These are phyloP conservation scores for Ophiobolus disseminans DNA, from an alignment of 2,329 filamentous ascomycete species.

Conservation along the genomic window DNA sequence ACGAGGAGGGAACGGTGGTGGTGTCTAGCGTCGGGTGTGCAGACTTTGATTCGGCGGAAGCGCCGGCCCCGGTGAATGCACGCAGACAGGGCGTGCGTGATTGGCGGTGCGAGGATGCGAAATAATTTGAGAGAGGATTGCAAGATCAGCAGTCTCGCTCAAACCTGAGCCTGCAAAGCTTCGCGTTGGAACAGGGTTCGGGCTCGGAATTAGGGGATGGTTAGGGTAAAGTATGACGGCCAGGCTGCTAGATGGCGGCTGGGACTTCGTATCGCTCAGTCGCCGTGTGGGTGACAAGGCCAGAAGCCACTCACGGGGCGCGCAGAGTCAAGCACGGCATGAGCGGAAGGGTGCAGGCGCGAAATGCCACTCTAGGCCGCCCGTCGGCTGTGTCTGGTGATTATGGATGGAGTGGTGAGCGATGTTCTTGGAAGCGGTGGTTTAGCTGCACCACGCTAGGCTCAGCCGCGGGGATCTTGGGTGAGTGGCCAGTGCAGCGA, in stretches of 20 bases:
- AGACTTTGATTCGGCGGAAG: conserved; percentile 34
- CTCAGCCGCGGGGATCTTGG: too few species aligned
- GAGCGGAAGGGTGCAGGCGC: conserved; percentile 33
- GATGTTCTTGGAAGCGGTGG: too few species aligned
- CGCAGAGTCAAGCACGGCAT: conserved; percentile 40
- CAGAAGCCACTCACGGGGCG: conserved; percentile 12
- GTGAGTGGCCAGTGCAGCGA: too few species aligned
- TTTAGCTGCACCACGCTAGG: neutral
- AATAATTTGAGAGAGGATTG: conserved; percentile 42
- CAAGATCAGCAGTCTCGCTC: conserved; percentile 43
- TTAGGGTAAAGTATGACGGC: conserved; percentile 45
- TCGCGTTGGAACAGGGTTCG: conserved; percentile 45
- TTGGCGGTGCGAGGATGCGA: conserved; percentile 39
- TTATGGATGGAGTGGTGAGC: conserved; percentile 27
- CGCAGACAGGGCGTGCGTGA: conserved; percentile 33
- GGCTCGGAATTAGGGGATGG: conserved; percentile 43
- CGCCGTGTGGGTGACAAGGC: neutral
- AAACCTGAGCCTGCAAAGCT: conserved; percentile 43
- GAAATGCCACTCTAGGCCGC: conserved; percentile 37
- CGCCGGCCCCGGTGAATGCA: conserved; percentile 27
- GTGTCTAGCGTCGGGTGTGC: conserved; percentile 27
- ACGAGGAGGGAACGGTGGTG: conserved; percentile 28
- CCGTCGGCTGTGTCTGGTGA: conserved; percentile 26
- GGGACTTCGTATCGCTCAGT: conserved; percentile 37
- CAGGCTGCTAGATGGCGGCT: conserved; percentile 29